Conservation (phyloP, 1,284 basidiomycete species). For the Rhodotorula sp. region DNA sequence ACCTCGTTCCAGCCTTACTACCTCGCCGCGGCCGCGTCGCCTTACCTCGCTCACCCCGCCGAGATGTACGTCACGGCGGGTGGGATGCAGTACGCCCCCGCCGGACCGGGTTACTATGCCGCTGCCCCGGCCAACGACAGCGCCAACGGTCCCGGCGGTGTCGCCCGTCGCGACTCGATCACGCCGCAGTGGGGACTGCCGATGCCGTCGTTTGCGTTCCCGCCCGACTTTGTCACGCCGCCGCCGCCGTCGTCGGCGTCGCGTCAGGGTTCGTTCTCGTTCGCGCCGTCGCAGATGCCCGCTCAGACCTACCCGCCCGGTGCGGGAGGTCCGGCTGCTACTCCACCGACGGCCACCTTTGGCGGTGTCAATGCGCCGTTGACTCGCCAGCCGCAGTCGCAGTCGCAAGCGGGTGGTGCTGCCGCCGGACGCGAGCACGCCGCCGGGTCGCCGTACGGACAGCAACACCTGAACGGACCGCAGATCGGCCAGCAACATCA, state of each 20-base stretch:
- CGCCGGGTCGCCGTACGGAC: neutral
- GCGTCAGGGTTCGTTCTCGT: slow-evolving; percentile 38
- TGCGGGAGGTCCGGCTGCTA: neutral
- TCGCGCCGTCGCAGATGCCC: slow-evolving; percentile 14
- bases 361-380: neutral
- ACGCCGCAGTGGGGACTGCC: slow-evolving; percentile 19
- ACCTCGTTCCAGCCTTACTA: slow-evolving; percentile 18
- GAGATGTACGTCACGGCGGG: neutral
- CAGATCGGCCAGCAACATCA: slow-evolving; percentile 40
- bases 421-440: neutral
- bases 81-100: neutral
- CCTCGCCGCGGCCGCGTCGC: slow-evolving; percentile 13
- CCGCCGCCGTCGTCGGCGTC: slow-evolving; percentile 19
- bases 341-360: slow-evolving; percentile 6
- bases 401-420: neutral
- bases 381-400: neutral
- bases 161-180: slow-evolving; percentile 33
- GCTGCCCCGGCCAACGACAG: neutral
- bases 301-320: slow-evolving; percentile 9
- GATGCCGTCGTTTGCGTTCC: slow-evolving; percentile 36
- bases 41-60: slow-evolving; percentile 14
- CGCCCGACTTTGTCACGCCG: slow-evolving; percentile 17
- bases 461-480: slow-evolving; percentile 8
- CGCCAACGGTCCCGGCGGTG: neutral
- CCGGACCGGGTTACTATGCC: neutral